phyloP scores from a whole-genome alignment of 495 filamentous ascomycete genomes.

The Aspergillus mulundensis region DNA sequence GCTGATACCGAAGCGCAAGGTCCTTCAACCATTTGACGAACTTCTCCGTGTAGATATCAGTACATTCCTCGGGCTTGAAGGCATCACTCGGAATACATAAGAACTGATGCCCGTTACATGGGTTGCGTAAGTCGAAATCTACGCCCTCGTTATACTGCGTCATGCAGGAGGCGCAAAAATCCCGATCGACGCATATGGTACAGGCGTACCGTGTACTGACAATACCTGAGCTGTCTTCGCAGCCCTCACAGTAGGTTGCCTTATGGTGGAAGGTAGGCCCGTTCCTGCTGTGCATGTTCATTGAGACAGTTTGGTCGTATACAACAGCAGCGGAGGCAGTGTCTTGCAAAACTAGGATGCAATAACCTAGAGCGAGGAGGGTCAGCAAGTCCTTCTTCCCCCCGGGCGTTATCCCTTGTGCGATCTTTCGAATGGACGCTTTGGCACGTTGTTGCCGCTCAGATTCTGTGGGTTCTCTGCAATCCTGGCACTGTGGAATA shows the following conservation, averaged over 20 bases:
- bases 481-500: neutral
- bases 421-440: too few relatives aligned
- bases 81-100: neutral
- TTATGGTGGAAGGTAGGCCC: too few relatives aligned
- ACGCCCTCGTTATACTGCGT: neutral
- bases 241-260: too few relatives aligned
- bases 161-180: neutral
- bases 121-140: too few relatives aligned
- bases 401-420: too few relatives aligned
- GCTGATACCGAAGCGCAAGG: neutral
- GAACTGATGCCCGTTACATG: neutral
- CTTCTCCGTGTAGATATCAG: neutral
- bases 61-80: neutral
- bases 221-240: too few relatives aligned
- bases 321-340: neutral
- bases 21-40: neutral
- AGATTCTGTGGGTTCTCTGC: neutral
- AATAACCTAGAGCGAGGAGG: neutral
- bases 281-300: neutral
- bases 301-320: neutral
- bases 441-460: too few relatives aligned
- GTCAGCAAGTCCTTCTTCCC: neutral
- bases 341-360: neutral
- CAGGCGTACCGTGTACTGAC: neutral
- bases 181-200: neutral